phyloP scores from a whole-genome alignment of 306 rosid species.

The Cucurbita moschata region DNA sequence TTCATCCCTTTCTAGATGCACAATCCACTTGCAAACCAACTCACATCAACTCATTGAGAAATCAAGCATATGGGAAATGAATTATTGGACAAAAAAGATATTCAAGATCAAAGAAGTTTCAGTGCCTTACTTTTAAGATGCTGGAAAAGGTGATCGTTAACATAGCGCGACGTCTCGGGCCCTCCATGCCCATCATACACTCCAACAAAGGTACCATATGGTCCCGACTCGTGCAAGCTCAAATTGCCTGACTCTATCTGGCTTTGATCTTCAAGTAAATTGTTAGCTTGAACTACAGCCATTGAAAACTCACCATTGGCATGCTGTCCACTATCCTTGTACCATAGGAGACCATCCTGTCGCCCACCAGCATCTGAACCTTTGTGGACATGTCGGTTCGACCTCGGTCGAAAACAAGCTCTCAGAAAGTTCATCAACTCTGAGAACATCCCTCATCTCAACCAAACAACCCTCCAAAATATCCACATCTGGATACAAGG shows the following conservation, averaged over 20 bases:
- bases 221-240: constrained; percentile 41
- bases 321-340: constrained; percentile 54
- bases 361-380: constrained; percentile 42
- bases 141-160: constrained; percentile 44
- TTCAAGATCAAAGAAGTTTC: background rate
- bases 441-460: constrained; percentile 70
- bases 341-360: constrained; percentile 58
- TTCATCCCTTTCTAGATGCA: constrained; percentile 1
- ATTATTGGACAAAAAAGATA: background rate
- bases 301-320: constrained; percentile 47
- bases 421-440: constrained; percentile 44
- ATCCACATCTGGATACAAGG: constrained; percentile 46
- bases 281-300: constrained; percentile 69
- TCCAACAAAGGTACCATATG: constrained; percentile 49
- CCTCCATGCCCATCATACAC: constrained; percentile 64
- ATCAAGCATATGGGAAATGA: background rate
- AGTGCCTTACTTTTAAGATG: constrained; percentile 49
- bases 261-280: constrained; percentile 60
- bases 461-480: constrained; percentile 35
- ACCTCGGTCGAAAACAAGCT: constrained; percentile 62
- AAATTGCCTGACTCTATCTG: constrained; percentile 53
- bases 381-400: constrained; percentile 16
- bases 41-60: background rate
- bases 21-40: background rate
- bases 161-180: constrained; percentile 50